Evolutionary conservation across 352 stramenopile species (phyloP).

Genomic region (Thalassiosira exigua): DNA sequence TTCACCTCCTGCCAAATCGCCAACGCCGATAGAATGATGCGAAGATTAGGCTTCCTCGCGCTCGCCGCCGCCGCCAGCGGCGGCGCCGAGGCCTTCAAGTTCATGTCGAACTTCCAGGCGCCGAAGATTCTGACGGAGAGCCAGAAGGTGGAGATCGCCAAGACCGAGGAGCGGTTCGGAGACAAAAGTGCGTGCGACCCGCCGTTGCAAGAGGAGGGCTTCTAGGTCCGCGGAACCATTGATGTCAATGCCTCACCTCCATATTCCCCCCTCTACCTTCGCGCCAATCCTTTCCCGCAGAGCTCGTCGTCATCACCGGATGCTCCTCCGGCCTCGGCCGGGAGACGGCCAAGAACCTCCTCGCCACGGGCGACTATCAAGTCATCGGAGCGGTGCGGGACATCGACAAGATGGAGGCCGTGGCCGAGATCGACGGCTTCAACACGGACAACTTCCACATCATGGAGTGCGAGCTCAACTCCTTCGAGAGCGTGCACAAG

Average conservation of each 20-base stretch:
- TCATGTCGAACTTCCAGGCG: conserved; percentile 78
- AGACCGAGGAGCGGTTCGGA: conserved; percentile 76
- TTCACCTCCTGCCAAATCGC: neutral
- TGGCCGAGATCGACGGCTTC: conserved; percentile 86
- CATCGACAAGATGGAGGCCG: conserved; percentile 87
- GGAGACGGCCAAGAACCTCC: conserved; percentile 81
- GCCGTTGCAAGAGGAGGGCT: neutral
- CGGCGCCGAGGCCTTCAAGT: conserved; percentile 75
- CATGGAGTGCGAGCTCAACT: conserved; percentile 88
- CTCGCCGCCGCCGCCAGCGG: conserved; percentile 15
- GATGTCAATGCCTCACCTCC: neutral
- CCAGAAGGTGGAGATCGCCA: conserved; percentile 64
- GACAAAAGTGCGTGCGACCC: conserved; percentile 79
- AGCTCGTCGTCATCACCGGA: conserved; percentile 87
- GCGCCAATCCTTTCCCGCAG: neutral
- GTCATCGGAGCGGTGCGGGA: conserved; percentile 88
- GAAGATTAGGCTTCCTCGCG: conserved; percentile 30
- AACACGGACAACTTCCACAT: conserved; percentile 85
- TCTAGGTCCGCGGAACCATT: neutral
- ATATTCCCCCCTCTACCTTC: neutral
- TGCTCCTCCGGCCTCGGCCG: conserved; percentile 86
- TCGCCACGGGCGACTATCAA: conserved; percentile 84
- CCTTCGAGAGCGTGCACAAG: conserved; percentile 85
- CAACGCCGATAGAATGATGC: conserved; percentile 3
- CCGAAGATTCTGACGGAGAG: conserved; percentile 74